Evolutionary conservation across 2,329 filamentous ascomycete species (phyloP).

Genomic region (Coniochaeta hoffmannii): DNA sequence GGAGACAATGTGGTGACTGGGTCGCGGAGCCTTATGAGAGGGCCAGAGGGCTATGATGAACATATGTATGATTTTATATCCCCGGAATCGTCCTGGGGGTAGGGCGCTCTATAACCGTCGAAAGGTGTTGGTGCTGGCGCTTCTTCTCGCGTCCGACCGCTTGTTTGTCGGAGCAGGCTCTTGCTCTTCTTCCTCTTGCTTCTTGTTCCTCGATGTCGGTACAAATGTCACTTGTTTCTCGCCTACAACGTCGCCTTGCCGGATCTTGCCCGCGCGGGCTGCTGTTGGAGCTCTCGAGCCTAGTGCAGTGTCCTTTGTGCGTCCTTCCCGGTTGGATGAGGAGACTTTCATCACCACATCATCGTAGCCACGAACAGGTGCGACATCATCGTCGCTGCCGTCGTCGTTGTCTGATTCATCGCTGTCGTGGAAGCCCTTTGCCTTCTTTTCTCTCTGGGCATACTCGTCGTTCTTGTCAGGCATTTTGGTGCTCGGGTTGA

Average conservation of each 20-base stretch:
- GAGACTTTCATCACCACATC: constrained; percentile 61
- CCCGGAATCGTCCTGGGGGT: constrained; percentile 9
- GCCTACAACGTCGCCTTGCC: constrained; percentile 45
- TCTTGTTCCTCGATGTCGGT: constrained; percentile 49
- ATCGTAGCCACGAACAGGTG: constrained; percentile 13
- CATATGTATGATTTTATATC: constrained; percentile 13
- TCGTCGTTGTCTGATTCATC: constrained; percentile 9
- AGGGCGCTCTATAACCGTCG: constrained; percentile 48
- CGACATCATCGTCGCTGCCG: constrained; percentile 28
- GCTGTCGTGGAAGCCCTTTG: constrained; percentile 2
- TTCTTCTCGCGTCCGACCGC: constrained; percentile 46
- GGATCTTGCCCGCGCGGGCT: constrained; percentile 36
- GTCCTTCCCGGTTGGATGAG: constrained; percentile 52
- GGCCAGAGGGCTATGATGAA: neutral
- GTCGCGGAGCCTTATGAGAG: neutral
- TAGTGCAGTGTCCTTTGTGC: constrained; percentile 46
- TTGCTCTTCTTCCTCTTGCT: constrained; percentile 28
- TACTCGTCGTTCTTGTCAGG: constrained; percentile 1
- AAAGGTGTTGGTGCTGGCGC: constrained; percentile 71
- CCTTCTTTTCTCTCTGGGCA: constrained; percentile 3
- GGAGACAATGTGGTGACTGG: neutral
- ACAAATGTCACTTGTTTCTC: constrained; percentile 68
- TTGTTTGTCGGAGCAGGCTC: constrained; percentile 25
- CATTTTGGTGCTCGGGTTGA: constrained; percentile 76
- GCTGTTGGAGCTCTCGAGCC: constrained; percentile 47